A percentile compares a stretch with the other conserved stretches of the same genome.
Conservation (phyloP, 1,139 yeast species). For the Debaryomycetaceae sp. region DNA sequence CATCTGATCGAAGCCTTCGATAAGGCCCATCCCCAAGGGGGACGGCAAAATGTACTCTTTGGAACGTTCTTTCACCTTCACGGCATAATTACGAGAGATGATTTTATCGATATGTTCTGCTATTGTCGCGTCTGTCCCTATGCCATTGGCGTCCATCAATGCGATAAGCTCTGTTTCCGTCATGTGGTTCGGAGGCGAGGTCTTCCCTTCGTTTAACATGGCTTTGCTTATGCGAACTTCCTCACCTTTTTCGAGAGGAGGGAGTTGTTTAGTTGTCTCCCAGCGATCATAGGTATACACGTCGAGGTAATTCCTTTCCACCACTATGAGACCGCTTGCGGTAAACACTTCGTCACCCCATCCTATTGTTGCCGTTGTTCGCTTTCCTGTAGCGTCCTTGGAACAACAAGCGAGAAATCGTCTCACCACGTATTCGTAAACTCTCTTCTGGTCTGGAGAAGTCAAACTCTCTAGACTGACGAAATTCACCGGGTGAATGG, state of each 20-base stretch:
- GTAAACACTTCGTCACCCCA: constrained; percentile 80
- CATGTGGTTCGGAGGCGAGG: constrained; percentile 76
- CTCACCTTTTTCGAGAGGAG: constrained; percentile 59
- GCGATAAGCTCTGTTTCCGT: constrained; percentile 92
- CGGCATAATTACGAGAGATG: constrained; percentile 60
- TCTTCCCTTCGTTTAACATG: constrained; percentile 66
- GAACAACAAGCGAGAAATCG: constrained; percentile 92
- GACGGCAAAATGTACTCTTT: constrained; percentile 65
- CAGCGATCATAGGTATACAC: constrained; percentile 78
- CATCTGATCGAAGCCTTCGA: constrained; percentile 82
- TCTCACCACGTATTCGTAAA: constrained; percentile 83
- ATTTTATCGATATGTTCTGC: constrained; percentile 95
- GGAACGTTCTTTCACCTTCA: constrained; percentile 37
- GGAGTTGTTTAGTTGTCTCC: constrained; percentile 67
- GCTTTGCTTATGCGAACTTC: constrained; percentile 50
- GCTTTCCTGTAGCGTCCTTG: constrained; percentile 78
- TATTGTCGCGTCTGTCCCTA: constrained; percentile 98
- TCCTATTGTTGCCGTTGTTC: constrained; percentile 56
- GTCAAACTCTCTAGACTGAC: constrained; percentile 31
- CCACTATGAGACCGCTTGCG: constrained; percentile 69
- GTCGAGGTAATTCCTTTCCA: constrained; percentile 73
- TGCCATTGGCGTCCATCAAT: constrained; percentile 94
- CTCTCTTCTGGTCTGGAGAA: constrained; percentile 56
- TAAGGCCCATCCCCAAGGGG: constrained; percentile 78
- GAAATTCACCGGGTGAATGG: constrained; percentile 83